Conservation (phyloP, 192 early-diverging fungal genomes). For the Mortierella alpina region DNA sequence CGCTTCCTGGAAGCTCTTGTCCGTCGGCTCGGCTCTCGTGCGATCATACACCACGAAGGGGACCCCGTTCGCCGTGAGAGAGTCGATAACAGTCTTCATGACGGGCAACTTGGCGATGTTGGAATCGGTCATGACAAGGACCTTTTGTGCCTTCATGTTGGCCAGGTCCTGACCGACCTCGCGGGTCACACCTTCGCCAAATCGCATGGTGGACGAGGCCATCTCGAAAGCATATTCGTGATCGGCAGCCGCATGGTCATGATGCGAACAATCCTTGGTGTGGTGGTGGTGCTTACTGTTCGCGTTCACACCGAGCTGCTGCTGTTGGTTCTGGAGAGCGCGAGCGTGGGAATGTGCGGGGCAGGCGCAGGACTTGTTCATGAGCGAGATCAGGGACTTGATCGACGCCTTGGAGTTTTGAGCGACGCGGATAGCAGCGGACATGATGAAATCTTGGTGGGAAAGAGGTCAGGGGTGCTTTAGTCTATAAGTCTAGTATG, state of each 20-base stretch:
- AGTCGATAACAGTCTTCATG: constrained; percentile 79
- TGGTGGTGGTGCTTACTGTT: constrained; percentile 25
- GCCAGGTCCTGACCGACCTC: constrained; percentile 88
- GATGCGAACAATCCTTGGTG: constrained; percentile 14
- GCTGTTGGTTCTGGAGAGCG: constrained; percentile 17
- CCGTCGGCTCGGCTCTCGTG: constrained; percentile 87
- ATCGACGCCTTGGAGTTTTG: constrained; percentile 41
- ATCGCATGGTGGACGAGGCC: constrained; percentile 90
- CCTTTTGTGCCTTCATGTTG: constrained; percentile 84
- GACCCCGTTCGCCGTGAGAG: constrained; percentile 75
- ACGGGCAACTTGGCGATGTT: constrained; percentile 81
- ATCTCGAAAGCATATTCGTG: constrained; percentile 86
- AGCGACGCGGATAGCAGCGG: constrained; percentile 38
- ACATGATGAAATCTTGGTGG: constrained; percentile 13
- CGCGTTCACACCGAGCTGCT: neutral
- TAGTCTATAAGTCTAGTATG: too few relatives aligned
- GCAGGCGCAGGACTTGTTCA: constrained; percentile 55
- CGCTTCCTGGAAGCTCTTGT: constrained; percentile 82
- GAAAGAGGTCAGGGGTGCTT: neutral
- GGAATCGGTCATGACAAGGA: constrained; percentile 86
- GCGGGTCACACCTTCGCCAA: constrained; percentile 83
- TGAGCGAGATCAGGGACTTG: constrained; percentile 52
- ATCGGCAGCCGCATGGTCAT: constrained; percentile 2
- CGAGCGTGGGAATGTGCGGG: constrained; percentile 48
- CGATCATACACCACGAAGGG: constrained; percentile 79